These are phyloP conservation scores for Lignosus rhinocerotis DNA, from an alignment of 1,284 basidiomycete species.

Conservation along the genomic window DNA sequence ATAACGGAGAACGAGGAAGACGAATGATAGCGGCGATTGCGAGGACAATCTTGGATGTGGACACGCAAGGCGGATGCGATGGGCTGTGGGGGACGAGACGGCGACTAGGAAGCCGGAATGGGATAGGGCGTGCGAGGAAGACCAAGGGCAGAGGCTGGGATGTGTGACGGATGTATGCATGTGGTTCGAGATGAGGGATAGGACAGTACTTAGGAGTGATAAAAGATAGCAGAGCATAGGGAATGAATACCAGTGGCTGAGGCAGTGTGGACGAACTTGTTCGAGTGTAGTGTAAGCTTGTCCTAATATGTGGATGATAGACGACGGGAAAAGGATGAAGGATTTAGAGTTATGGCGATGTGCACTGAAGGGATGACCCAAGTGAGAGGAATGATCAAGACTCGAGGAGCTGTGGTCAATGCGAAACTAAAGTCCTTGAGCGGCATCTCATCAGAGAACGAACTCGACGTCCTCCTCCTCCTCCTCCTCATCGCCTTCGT, in stretches of 20 bases:
- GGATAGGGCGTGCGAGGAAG: neutral
- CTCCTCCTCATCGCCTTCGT: constrained; percentile 48
- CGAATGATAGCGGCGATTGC: neutral
- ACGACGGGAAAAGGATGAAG: neutral
- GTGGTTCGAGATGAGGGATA: constrained; percentile 2
- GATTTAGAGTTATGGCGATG: neutral
- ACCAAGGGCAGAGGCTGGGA: neutral
- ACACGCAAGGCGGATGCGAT: neutral
- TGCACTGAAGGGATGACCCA: neutral
- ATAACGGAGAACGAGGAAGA: neutral
- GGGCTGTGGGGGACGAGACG: neutral
- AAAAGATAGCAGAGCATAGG: constrained; percentile 21
- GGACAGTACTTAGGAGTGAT: constrained; percentile 8
- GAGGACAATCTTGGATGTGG: neutral
- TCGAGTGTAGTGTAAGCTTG: constrained; percentile 1
- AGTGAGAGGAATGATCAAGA: neutral
- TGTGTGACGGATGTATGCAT: constrained; percentile 8
- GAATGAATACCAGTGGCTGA: constrained; percentile 11
- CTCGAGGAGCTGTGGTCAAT: neutral
- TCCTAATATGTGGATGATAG: neutral
- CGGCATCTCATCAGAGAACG: constrained; percentile 38
- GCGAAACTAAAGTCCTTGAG: neutral
- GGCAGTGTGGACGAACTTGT: constrained; percentile 11
- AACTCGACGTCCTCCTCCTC: constrained; percentile 57
- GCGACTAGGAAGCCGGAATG: neutral